Base-by-base conservation (phyloP, 768 basidiomycete species). In the Leccinellum rugosiceps region DNA sequence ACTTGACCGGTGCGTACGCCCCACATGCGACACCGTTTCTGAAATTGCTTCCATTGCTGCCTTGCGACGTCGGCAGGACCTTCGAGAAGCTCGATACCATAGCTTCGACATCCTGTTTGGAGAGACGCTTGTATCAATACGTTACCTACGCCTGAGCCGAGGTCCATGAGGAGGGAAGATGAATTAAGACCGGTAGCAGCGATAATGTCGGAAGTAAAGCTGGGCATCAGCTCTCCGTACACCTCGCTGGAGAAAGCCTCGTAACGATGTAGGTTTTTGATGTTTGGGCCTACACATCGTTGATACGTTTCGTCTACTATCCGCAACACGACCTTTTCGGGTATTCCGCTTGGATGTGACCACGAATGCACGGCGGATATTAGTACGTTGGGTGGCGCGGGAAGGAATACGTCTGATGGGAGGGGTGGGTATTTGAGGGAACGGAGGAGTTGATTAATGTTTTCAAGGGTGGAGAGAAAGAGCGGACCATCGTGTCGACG, bases 221-320 rank as follows among this genome's bases (percentile, higher is more conserved):
- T 80, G 3, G 90, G 92, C 84, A 88, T 87, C 50, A 94, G 82
- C 68, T 97, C 95, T 58, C 90, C 96, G 66, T 94, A 98, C 26
- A 90, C 91, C 52, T 87, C 87, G 65, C 87, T 87, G 53, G 90
- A 86, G 77, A 95, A 86, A 30, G 91, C 84, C 65, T 84, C 82
- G 70, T 98, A 95, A 63, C 86, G 83, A 66, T 82, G 86, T 53
- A 98, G 79, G 56, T 80, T 82, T 52, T 84, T 83, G n/a, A 94
- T 84, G 64, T 90, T 84, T 0, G 97, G 97, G 6, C 95, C 95
- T 1, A 98, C 94, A 17, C 86, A 84, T 26, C 97, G 84, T 67
- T 98, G 93, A 66, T 99, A 98, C 35, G 87, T 90, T 76, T 98
- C 94, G 45, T 94, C 93, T 52, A 90, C 79, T 49, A 96, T 82